phyloP scores from a whole-genome alignment of 768 basidiomycete genomes.

The Rhodocollybia butyracea region DNA sequence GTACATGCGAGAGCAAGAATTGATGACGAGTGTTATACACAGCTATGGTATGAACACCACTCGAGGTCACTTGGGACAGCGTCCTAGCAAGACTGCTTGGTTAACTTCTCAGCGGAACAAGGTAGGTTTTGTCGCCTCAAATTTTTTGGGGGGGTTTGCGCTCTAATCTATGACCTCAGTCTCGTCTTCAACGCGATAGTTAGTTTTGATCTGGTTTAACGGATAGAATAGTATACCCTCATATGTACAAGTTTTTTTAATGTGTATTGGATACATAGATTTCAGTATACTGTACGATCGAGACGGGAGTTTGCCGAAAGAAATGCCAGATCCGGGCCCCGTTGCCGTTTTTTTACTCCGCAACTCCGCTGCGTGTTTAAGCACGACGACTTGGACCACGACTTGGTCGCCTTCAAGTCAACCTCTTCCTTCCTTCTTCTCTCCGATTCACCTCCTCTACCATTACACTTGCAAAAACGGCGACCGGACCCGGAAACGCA shows the following conservation, averaged over 20 bases:
- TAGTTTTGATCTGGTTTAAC: background rate
- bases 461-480: constrained; percentile 49
- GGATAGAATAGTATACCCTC: background rate
- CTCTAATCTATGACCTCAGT: background rate
- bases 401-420: constrained; percentile 6
- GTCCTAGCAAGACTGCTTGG: constrained; percentile 5
- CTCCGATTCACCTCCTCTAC: constrained; percentile 24
- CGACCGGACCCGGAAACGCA: constrained; percentile 64
- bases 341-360: too few relatives aligned
- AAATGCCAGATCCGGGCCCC: too few relatives aligned
- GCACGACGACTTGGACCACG: too few relatives aligned
- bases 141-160: background rate
- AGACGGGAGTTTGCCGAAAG: too few relatives aligned
- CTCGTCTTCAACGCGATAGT: constrained; percentile 1
- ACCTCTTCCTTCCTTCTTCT: constrained; percentile 21
- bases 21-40: constrained; percentile 79
- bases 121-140: constrained; percentile 1
- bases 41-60: constrained; percentile 60
- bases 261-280: background rate
- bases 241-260: background rate
- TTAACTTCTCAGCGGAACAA: constrained; percentile 6
- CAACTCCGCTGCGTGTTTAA: too few relatives aligned
- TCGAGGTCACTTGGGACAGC: constrained; percentile 52
- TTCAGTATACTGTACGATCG: too few relatives aligned
- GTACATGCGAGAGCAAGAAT: constrained; percentile 74